Percentiles rank a stretch among this genome's conserved stretches.
Evolutionary conservation across 805 yeast genomes (phyloP).

Genomic region (Nakazawaea anatomiae): DNA sequence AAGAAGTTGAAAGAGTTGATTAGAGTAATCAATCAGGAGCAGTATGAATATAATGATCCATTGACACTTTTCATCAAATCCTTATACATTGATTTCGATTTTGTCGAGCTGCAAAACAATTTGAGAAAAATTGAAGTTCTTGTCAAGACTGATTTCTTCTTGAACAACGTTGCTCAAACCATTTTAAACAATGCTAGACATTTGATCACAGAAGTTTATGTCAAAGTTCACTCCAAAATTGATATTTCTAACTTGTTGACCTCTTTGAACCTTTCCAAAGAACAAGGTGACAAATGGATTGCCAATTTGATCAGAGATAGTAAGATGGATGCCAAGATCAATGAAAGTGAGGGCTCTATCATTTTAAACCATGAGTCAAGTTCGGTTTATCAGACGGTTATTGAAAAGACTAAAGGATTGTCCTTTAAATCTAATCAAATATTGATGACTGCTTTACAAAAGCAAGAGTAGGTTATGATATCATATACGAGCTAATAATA

Average conservation of each 20-base stretch:
- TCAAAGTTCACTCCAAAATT: constrained; percentile 46
- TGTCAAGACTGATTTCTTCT: constrained; percentile 52
- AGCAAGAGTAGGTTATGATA: constrained; percentile 15
- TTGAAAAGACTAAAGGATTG: constrained; percentile 62
- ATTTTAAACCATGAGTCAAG: constrained; percentile 49
- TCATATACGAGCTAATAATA: no score
- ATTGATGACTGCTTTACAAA: constrained; percentile 36
- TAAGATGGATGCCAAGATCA: constrained; percentile 48
- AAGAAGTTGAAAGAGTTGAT: constrained; percentile 54
- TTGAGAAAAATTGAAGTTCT: constrained; percentile 41
- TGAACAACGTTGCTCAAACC: constrained; percentile 31
- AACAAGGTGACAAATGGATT: constrained; percentile 47
- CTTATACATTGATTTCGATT: constrained; percentile 53
- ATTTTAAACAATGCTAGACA: constrained; percentile 44
- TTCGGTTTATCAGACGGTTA: constrained; percentile 60
- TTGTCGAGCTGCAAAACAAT: constrained; percentile 43
- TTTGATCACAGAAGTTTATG: constrained; percentile 46
- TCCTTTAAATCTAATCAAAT: constrained; percentile 55
- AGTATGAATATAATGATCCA: constrained; percentile 62
- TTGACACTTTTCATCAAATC: constrained; percentile 51
- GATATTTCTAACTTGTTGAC: constrained; percentile 39
- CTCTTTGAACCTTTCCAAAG: constrained; percentile 34
- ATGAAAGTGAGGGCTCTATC: constrained; percentile 41
- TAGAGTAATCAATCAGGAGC: constrained; percentile 53
- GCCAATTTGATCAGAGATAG: constrained; percentile 43